Percentiles rank a stretch among this genome's conserved stretches.
Conservation (phyloP, 2,329 filamentous ascomycete genomes). For the Exophiala sp. region DNA sequence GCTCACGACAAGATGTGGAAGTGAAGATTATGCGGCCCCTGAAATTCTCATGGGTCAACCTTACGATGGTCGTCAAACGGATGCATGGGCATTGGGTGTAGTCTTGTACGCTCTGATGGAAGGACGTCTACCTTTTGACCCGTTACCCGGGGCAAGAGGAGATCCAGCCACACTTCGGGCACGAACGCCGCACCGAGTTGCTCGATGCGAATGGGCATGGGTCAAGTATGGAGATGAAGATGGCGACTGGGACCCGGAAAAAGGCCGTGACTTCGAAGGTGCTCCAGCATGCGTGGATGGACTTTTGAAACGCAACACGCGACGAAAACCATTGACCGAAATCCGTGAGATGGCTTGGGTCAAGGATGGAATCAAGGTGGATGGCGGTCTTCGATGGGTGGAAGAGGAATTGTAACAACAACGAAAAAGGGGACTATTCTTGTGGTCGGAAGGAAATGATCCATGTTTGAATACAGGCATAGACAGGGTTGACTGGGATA, state of each 20-base stretch:
- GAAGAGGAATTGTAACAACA: conserved; percentile 33
- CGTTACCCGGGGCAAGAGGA: conserved; percentile 69
- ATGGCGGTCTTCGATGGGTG: conserved; percentile 53
- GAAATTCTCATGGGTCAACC: conserved; percentile 94
- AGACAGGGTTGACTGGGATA: background rate
- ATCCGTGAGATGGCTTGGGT: conserved; percentile 76
- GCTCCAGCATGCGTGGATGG: conserved; percentile 80
- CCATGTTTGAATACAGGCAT: background rate
- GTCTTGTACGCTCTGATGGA: conserved; percentile 91
- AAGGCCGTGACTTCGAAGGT: conserved; percentile 64
- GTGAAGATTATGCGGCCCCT: conserved; percentile 93
- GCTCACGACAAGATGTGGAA: conserved; percentile 89
- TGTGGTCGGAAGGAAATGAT: background rate
- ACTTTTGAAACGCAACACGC: conserved; percentile 75
- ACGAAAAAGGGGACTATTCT: background rate
- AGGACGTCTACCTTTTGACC: conserved; percentile 88
- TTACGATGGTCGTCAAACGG: conserved; percentile 87
- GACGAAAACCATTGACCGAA: conserved; percentile 70
- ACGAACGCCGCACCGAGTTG: conserved; percentile 88
- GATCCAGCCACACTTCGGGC: conserved; percentile 74
- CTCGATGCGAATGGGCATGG: conserved; percentile 94
- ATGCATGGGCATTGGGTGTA: conserved; percentile 94
- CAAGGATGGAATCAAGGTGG: conserved; percentile 65
- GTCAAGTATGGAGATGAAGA: conserved; percentile 77
- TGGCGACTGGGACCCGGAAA: conserved; percentile 76